These are phyloP conservation scores for Fusarium mangiferae DNA, from an alignment of 2,329 filamentous ascomycete genomes.

Conservation along the genomic window DNA sequence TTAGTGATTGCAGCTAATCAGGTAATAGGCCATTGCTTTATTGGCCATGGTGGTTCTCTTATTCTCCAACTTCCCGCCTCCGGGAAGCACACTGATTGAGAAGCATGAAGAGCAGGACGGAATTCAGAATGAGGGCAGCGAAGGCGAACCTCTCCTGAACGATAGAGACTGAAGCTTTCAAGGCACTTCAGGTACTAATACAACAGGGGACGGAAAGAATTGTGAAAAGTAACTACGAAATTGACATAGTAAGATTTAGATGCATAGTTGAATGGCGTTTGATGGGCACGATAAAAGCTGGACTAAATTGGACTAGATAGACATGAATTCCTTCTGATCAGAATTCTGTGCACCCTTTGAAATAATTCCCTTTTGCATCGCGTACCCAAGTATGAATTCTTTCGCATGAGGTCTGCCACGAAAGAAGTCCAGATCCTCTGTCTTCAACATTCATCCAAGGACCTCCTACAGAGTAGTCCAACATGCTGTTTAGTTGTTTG, in stretches of 20 bases:
- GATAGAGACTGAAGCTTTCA: background rate
- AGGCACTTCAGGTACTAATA: no score
- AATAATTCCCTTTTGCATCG: accelerated
- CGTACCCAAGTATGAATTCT: background rate
- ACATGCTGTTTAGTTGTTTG: no score
- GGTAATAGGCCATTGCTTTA: slow-evolving; percentile 60
- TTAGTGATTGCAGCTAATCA: slow-evolving; percentile 8
- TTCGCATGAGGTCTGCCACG: background rate
- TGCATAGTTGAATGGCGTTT: background rate
- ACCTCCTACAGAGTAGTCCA: background rate
- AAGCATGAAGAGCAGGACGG: slow-evolving; percentile 18
- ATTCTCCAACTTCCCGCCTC: slow-evolving; percentile 56
- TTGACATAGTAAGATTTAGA: background rate
- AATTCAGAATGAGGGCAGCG: background rate
- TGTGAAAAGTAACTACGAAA: accelerated
- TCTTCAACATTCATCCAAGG: background rate
- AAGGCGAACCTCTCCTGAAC: slow-evolving; percentile 2
- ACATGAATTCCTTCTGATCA: background rate
- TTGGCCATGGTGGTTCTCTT: slow-evolving; percentile 54
- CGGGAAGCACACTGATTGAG: slow-evolving; percentile 50
- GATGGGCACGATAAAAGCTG: background rate
- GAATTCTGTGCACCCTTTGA: accelerated
- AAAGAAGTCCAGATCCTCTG: background rate
- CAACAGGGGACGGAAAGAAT: no score
- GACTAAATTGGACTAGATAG: background rate